These are phyloP conservation scores for Phytopythium cucurbitacearum DNA, from an alignment of 352 stramenopile genomes.

Conservation along the genomic window DNA sequence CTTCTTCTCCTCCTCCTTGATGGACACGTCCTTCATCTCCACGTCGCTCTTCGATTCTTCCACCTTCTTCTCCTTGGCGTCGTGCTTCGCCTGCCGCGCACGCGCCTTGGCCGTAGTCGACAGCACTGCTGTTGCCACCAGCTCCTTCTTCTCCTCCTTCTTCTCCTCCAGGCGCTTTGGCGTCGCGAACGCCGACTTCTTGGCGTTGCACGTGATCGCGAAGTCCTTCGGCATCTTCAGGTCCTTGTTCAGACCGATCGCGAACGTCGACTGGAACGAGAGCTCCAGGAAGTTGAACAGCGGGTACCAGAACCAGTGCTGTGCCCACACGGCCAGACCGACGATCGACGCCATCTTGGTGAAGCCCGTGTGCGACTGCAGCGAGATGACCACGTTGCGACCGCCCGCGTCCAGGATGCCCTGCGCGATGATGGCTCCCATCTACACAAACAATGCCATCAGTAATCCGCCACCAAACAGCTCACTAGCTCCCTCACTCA, in stretches of 20 bases:
- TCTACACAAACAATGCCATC: slow-evolving; percentile 24
- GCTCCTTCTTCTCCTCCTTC: slow-evolving; percentile 99
- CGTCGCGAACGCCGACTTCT: slow-evolving; percentile 96
- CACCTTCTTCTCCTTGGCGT: slow-evolving; percentile 76
- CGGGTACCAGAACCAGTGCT: slow-evolving; percentile 99
- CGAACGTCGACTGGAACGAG: slow-evolving; percentile 94
- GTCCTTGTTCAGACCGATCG: slow-evolving; percentile 97
- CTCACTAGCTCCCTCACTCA: not conserved
- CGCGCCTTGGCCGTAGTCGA: slow-evolving; percentile 97
- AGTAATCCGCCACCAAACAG: not conserved
- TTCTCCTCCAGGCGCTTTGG: slow-evolving; percentile 98
- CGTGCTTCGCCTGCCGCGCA: slow-evolving; percentile 90
- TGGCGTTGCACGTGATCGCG: slow-evolving; percentile 89
- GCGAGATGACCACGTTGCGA: slow-evolving; percentile 94
- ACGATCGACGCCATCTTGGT: slow-evolving; percentile 97
- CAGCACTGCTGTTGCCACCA: slow-evolving; percentile 96
- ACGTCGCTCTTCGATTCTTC: slow-evolving; percentile 53
- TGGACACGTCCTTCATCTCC: slow-evolving; percentile 36
- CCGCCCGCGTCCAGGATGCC: slow-evolving; percentile 98
- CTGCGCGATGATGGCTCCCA: slow-evolving; percentile 96
- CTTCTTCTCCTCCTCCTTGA: slow-evolving; percentile 46
- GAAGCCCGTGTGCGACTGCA: slow-evolving; percentile 96
- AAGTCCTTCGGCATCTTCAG: slow-evolving; percentile 97
- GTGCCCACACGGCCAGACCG: slow-evolving; percentile 95
- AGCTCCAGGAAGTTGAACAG: slow-evolving; percentile 98